Evolutionary conservation across 2,329 filamentous ascomycete genomes (phyloP).

Genomic region (Peltaster fructicola): DNA sequence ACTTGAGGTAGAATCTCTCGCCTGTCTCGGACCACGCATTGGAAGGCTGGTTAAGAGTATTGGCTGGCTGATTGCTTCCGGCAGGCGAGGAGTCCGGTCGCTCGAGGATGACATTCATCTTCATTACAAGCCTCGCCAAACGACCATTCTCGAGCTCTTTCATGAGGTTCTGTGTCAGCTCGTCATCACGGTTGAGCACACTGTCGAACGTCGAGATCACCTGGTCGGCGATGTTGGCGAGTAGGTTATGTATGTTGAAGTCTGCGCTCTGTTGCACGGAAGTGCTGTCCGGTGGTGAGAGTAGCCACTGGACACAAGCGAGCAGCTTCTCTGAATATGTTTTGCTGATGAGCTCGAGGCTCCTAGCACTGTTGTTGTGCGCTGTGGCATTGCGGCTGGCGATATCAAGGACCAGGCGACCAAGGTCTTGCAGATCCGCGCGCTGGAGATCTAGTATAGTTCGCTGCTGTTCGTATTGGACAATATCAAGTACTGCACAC

Average conservation of each 20-base stretch:
- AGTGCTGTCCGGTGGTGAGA: constrained; percentile 37
- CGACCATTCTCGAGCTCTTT: constrained; percentile 83
- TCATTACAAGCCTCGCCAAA: constrained; percentile 60
- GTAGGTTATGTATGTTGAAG: constrained; percentile 64
- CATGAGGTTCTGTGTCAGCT: constrained; percentile 51
- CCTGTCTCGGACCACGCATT: constrained; percentile 71
- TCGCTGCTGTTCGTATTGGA: constrained; percentile 57
- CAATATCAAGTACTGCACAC: constrained; percentile 77
- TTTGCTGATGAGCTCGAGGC: constrained; percentile 59
- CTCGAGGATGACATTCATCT: constrained; percentile 78
- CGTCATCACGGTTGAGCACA: constrained; percentile 62
- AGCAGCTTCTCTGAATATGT: constrained; percentile 64
- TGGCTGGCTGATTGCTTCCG: constrained; percentile 17
- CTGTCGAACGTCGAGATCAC: constrained; percentile 60
- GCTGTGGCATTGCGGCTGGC: constrained; percentile 39
- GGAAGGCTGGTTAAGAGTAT: constrained; percentile 17
- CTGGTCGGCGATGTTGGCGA: constrained; percentile 61
- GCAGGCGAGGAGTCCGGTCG: constrained; percentile 56
- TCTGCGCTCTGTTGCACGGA: constrained; percentile 14
- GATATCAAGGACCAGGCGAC: constrained; percentile 66
- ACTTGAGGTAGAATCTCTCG: constrained; percentile 78
- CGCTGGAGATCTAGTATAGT: constrained; percentile 62
- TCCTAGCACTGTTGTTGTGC: constrained; percentile 42
- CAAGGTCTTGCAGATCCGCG: constrained; percentile 73
- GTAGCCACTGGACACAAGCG: constrained; percentile 65